Evolutionary conservation across 805 yeast genomes (phyloP).

Genomic region (Saccharomycopsis fodiens): DNA sequence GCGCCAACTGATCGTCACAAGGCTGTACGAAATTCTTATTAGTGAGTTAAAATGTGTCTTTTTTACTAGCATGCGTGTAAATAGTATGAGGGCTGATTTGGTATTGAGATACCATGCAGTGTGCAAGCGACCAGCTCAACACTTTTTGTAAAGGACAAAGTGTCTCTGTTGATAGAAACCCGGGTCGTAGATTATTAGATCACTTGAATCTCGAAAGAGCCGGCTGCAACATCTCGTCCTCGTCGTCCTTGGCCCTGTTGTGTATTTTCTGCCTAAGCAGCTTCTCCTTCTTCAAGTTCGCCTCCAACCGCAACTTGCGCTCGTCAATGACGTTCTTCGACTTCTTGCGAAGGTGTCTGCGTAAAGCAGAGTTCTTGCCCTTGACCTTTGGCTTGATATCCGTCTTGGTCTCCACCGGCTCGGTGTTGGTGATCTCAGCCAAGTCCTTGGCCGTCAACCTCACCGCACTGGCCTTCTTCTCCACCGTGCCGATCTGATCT

Average conservation of each 20-base stretch:
- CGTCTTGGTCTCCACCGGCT: slow-evolving; percentile 39
- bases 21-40: too few relatives aligned
- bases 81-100: too few relatives aligned
- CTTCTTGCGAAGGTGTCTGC: slow-evolving; percentile 45
- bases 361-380: slow-evolving; percentile 76
- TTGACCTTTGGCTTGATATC: slow-evolving; percentile 60
- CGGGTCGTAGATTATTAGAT: too few relatives aligned
- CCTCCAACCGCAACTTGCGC: slow-evolving; percentile 31
- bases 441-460: slow-evolving; percentile 59
- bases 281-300: slow-evolving; percentile 59
- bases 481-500: slow-evolving; percentile 74
- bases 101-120: too few relatives aligned
- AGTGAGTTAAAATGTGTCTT: too few relatives aligned
- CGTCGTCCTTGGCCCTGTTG: slow-evolving; percentile 42
- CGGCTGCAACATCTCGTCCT: slow-evolving; percentile 42
- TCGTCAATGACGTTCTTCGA: slow-evolving; percentile 25
- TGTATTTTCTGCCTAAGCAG: slow-evolving; percentile 49
- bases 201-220: slow-evolving; percentile 44
- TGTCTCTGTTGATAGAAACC: too few relatives aligned
- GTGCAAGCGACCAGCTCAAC: too few relatives aligned
- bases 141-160: too few relatives aligned
- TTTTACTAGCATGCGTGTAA: neutral
- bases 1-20: too few relatives aligned
- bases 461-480: slow-evolving; percentile 52
- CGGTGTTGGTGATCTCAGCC: slow-evolving; percentile 35